phyloP scores from a whole-genome alignment of 2,329 filamentous ascomycete genomes.

The Fusarium agapanthi region DNA sequence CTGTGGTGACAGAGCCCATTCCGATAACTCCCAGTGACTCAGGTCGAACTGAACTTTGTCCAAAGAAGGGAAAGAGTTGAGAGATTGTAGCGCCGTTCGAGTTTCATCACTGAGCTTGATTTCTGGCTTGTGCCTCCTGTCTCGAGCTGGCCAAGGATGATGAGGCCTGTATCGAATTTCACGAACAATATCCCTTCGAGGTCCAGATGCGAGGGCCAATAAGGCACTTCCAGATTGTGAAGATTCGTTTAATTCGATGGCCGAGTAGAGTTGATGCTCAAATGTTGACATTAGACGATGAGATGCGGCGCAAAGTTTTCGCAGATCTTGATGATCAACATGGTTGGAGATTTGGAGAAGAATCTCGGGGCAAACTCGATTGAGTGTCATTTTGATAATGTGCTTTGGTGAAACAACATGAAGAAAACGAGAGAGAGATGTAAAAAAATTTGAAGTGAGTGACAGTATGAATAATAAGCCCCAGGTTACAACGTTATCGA shows the following conservation, averaged over 20 bases:
- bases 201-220: not conserved
- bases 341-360: not conserved
- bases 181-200: not conserved
- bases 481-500: not conserved
- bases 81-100: not conserved
- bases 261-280: not conserved
- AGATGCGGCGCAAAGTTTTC: not conserved
- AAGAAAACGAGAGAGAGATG: not conserved
- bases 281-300: not conserved
- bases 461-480: too few species aligned
- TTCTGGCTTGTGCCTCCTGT: not conserved
- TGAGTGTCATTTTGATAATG: not conserved
- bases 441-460: not conserved
- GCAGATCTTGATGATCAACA: not conserved
- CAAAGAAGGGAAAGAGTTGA: not conserved
- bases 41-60: not conserved
- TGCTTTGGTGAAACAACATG: not conserved
- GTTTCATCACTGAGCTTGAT: not conserved
- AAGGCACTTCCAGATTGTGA: not conserved
- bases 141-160: not conserved
- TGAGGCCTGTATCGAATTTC: not conserved
- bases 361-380: not conserved
- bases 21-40: not conserved
- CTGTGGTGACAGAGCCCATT: not conserved
- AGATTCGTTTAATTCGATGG: not conserved